These are phyloP conservation scores for Talaromyces rugulosus DNA, from an alignment of 2,329 filamentous ascomycete species.

Conservation along the genomic window DNA sequence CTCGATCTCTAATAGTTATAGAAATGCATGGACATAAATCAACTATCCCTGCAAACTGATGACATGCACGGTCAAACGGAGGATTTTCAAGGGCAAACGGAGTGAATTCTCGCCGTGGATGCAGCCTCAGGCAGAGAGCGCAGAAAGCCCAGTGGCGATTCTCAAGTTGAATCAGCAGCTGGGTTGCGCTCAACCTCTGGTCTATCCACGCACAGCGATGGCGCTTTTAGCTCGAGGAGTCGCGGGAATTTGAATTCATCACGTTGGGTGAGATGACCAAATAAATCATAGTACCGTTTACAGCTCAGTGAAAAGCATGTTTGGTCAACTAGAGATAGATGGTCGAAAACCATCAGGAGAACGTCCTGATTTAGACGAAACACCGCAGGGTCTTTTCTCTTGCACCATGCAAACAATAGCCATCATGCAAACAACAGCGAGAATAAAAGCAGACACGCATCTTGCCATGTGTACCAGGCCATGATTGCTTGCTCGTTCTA, in stretches of 20 bases:
- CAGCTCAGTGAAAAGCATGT: conserved; percentile 1
- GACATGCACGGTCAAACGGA: neutral
- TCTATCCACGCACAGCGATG: neutral
- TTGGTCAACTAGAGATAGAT: neutral
- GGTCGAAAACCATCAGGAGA: neutral
- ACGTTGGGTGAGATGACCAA: neutral
- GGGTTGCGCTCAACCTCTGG: neutral
- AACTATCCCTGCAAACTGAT: neutral
- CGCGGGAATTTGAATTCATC: conserved; percentile 4
- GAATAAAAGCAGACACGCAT: neutral
- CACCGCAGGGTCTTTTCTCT: neutral
- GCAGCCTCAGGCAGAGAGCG: neutral
- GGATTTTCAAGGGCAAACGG: neutral
- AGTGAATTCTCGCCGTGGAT: neutral
- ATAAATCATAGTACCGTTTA: neutral
- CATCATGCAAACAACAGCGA: neutral
- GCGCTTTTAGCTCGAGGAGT: neutral
- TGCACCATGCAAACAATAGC: too few species aligned
- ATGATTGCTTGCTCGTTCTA: neutral
- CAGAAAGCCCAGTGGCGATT: conserved; percentile 1
- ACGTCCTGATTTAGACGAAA: neutral
- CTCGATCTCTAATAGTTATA: neutral
- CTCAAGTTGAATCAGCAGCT: neutral
- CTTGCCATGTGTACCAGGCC: neutral
- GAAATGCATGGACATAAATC: conserved; percentile 1